phyloP scores from a whole-genome alignment of 2,329 filamentous ascomycete species.

The Calcarisporium arbuscula region DNA sequence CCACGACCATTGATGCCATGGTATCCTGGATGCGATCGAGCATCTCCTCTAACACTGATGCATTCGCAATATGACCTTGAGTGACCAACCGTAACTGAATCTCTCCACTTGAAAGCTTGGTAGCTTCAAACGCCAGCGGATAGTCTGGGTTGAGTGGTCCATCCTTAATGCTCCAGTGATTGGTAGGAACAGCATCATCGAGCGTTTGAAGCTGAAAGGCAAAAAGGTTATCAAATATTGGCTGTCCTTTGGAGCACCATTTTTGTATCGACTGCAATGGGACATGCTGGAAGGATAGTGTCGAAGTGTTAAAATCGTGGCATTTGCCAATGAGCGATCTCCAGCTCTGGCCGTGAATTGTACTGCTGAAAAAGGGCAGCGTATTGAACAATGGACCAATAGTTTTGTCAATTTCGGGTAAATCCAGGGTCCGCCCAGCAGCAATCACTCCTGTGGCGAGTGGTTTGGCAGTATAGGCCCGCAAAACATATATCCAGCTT shows the following conservation, averaged over 20 bases:
- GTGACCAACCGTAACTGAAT: constrained; percentile 56
- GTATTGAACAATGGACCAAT: constrained; percentile 90
- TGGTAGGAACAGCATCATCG: constrained; percentile 16
- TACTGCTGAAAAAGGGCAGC: constrained; percentile 58
- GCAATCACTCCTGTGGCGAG: constrained; percentile 66
- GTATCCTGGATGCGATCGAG: constrained; percentile 32
- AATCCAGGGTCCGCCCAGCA: constrained; percentile 68
- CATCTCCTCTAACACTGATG: constrained; percentile 22
- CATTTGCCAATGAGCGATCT: constrained; percentile 53
- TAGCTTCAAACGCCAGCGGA: constrained; percentile 70
- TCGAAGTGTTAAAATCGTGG: constrained; percentile 63
- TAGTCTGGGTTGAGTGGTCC: constrained; percentile 55
- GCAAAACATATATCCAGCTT: constrained; percentile 61
- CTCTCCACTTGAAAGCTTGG: constrained; percentile 38
- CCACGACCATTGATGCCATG: constrained; percentile 8
- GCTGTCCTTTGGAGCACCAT: constrained; percentile 57
- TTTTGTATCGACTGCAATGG: constrained; percentile 74
- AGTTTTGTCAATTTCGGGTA: constrained; percentile 58
- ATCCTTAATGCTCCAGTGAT: constrained; percentile 49
- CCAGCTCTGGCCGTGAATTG: constrained; percentile 47
- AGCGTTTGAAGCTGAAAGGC: constrained; percentile 61
- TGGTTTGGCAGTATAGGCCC: constrained; percentile 37
- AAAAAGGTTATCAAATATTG: constrained; percentile 75
- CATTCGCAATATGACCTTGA: constrained; percentile 34
- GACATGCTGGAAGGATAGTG: constrained; percentile 65